Evolutionary conservation across 306 rosid species (phyloP), one percentile per base, ranked within the genome.

Genomic region (Dryas alaskensis): DNA sequence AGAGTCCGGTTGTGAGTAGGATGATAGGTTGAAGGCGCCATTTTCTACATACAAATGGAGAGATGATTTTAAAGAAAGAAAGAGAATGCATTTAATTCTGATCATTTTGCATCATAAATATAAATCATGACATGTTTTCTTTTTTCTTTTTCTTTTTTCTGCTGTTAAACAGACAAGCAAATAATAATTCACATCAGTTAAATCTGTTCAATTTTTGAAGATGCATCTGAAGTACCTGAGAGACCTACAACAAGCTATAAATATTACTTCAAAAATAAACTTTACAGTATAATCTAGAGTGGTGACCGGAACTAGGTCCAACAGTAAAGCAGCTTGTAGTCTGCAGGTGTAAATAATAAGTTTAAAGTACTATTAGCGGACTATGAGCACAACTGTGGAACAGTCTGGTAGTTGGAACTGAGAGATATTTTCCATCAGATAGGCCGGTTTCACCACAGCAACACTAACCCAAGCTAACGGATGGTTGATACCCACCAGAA

Each of bases 1-100:
- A 85, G 82, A 14, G 94, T 84, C 80, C 86, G 78, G 85, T 43
- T 79, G 82, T 93, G 96, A 54, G 97, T 93, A 48, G 97, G 90
- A 76, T 88, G 90, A 85, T 93, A 91, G 82, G 97, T 89, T 55
- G 87, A 75, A 5, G 94, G 96, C 1, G 84, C 70, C 89, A 81
- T 82, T 79, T 88, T 89, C 97, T 93, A 76, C 84, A 79, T 44
- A 73, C 59, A 60, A 75, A 67, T 17, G 80, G 54, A 65, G 53
- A 62, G 54, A 55, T 47, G 10, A 48, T 70, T 37, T 79, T 71
- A 52, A 27, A 46, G n/a, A 72, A 55, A 76, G 73, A 65, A 52
- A 55, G 19, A 64, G 8, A 63, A 6, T 31, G 44, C 43, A 17
- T 19, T 45, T 47, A 17, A 40, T 3, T 57, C 49, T 61, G 5